Evolutionary conservation across 129 eudicot species (phyloP).

Genomic region (Pittosporum tobira): DNA sequence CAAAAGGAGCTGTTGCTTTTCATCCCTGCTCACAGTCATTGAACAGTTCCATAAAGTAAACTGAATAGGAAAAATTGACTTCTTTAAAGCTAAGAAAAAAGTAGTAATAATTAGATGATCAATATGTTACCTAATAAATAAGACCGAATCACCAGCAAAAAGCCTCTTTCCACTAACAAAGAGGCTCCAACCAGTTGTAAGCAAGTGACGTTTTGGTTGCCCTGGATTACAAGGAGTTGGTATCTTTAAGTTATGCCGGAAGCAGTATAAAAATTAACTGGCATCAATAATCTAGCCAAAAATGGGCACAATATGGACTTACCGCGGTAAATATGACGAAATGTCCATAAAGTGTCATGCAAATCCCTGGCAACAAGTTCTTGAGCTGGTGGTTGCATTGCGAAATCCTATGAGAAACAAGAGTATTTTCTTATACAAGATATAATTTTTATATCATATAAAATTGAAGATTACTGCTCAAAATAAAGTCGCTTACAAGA

Average conservation of each 20-base stretch:
- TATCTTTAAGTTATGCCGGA: neutral
- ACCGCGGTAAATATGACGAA: slow-evolving; percentile 96
- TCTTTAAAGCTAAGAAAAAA: neutral
- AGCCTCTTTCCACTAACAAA: slow-evolving; percentile 91
- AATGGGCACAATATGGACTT: slow-evolving; percentile 13
- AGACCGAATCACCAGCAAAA: slow-evolving; percentile 88
- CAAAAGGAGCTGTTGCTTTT: slow-evolving; percentile 78
- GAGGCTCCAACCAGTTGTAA: slow-evolving; percentile 97
- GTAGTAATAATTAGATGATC: neutral
- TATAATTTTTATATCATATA: neutral
- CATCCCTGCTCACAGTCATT: slow-evolving; percentile 49
- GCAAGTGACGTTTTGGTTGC: slow-evolving; percentile 96
- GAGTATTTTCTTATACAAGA: neutral
- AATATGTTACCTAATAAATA: slow-evolving; percentile 72
- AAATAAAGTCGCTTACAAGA: slow-evolving; percentile 48
- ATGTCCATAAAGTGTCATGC: slow-evolving; percentile 83
- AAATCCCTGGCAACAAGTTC: slow-evolving; percentile 87
- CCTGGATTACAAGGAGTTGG: slow-evolving; percentile 34
- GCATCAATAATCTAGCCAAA: neutral
- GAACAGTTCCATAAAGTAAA: slow-evolving; percentile 1
- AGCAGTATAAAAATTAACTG: neutral
- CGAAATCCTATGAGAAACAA: slow-evolving; percentile 45
- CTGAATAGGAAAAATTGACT: neutral
- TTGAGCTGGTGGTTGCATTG: slow-evolving; percentile 98
- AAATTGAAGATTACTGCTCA: neutral